Conservation (phyloP, 2,329 filamentous ascomycete genomes). For the Alternaria atra region DNA sequence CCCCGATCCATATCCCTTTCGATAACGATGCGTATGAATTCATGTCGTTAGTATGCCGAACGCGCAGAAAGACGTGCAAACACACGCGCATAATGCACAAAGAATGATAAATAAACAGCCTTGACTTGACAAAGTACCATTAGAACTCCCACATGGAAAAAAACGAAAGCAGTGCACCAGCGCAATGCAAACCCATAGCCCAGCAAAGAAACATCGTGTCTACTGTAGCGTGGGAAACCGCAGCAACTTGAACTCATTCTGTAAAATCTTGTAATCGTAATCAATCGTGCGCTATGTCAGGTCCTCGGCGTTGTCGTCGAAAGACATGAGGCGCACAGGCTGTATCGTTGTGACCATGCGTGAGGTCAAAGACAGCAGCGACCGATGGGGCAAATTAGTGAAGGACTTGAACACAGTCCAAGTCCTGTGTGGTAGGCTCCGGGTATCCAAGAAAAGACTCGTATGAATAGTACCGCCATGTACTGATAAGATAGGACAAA, state of each 20-base stretch:
- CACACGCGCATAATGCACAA: constrained; percentile 15
- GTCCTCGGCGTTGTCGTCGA: constrained; percentile 2
- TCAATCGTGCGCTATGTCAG: constrained; percentile 7
- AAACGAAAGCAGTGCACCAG: constrained; percentile 43
- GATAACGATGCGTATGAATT: constrained; percentile 21
- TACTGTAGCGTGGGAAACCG: constrained; percentile 17
- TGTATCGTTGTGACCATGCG: constrained; percentile 3
- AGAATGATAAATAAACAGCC: constrained; percentile 14
- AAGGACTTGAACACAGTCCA: constrained; percentile 33
- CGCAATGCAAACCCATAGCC: constrained; percentile 44
- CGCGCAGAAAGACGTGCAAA: constrained; percentile 5
- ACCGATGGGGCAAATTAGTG: constrained; percentile 12
- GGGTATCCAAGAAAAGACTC: constrained; percentile 43
- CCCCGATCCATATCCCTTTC: constrained; percentile 5
- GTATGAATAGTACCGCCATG: constrained; percentile 31
- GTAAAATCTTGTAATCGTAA: constrained; percentile 17
- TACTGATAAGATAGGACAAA: constrained; percentile 28
- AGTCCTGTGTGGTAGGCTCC: constrained; percentile 30
- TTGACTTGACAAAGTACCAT: constrained; percentile 17
- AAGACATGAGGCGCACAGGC: constrained; percentile 5
- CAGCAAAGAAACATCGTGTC: constrained; percentile 29
- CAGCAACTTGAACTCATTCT: constrained; percentile 18
- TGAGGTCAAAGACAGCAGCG: constrained; percentile 18
- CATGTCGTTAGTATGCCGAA: constrained; percentile 17
- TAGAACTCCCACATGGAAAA: constrained; percentile 18